These are phyloP conservation scores for Arthrobotrys megalospora DNA, from an alignment of 2,329 filamentous ascomycete species.

Conservation along the genomic window DNA sequence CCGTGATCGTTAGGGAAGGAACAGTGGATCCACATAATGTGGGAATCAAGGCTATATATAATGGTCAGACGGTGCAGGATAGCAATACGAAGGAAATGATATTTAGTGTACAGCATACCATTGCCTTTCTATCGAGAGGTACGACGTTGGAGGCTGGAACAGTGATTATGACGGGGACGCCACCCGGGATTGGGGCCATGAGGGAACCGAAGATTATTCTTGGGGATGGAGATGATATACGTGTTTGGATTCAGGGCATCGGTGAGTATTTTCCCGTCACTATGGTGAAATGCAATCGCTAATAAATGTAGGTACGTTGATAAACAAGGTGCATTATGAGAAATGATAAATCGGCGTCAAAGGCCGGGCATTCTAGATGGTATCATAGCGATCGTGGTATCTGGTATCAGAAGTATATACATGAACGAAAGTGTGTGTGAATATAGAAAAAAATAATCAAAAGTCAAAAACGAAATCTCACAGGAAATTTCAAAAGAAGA, in stretches of 20 bases:
- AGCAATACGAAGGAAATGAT: slow-evolving; percentile 72
- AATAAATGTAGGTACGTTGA: slow-evolving; percentile 43
- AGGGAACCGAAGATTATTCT: slow-evolving; percentile 78
- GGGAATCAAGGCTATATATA: slow-evolving; percentile 71
- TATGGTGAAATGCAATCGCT: slow-evolving; percentile 66
- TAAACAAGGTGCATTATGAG: slow-evolving; percentile 56
- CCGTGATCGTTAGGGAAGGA: slow-evolving; percentile 76
- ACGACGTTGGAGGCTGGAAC: slow-evolving; percentile 77
- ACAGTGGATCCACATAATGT: slow-evolving; percentile 74
- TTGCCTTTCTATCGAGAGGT: slow-evolving; percentile 75
- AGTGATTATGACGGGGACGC: slow-evolving; percentile 78
- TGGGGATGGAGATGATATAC: slow-evolving; percentile 79
- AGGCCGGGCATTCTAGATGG: slow-evolving; percentile 35
- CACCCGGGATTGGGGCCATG: slow-evolving; percentile 80
- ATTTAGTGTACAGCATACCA: slow-evolving; percentile 74
- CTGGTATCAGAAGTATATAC: slow-evolving; percentile 45
- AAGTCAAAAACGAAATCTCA: neutral
- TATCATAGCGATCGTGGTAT: slow-evolving; percentile 44
- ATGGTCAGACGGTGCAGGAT: slow-evolving; percentile 74
- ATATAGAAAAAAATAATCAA: slow-evolving; percentile 17
- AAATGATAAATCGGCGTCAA: slow-evolving; percentile 27
- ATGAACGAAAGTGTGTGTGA: slow-evolving; percentile 38
- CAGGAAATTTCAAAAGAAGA: neutral
- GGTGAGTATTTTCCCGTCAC: slow-evolving; percentile 68
- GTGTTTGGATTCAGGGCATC: slow-evolving; percentile 78